Conservation (phyloP, 208 protist genomes). For the Histomonas meleagridis region DNA sequence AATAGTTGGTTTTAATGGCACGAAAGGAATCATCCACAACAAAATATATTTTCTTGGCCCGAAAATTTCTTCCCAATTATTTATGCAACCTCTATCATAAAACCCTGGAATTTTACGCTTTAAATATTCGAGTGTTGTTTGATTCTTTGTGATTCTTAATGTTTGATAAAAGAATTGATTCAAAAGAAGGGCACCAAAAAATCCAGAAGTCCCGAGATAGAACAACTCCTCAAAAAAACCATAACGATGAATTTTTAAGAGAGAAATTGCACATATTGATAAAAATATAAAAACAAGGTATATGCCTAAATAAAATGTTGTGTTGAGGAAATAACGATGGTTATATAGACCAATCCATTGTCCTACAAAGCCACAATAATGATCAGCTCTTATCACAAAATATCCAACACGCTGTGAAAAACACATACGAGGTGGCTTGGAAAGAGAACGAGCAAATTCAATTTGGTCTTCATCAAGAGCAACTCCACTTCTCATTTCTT, state of each 20-base stretch:
- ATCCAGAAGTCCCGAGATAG: no score
- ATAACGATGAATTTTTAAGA: no score
- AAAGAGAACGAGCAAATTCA: background rate
- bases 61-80: background rate
- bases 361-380: background rate
- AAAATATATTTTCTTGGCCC: background rate
- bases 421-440: background rate
- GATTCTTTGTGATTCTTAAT: background rate
- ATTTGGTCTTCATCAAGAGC: background rate
- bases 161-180: background rate
- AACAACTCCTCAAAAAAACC: no score
- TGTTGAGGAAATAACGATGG: background rate
- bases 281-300: background rate
- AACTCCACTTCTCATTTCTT: background rate
- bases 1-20: background rate
- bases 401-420: background rate
- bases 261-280: no score
- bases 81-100: background rate
- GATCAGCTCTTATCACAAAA: conserved; percentile 14
- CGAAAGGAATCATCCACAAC: background rate
- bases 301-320: background rate
- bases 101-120: background rate
- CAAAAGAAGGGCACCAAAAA: no score
- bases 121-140: background rate
- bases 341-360: conserved; percentile 20